Conservation (phyloP, 129 eudicot species). For the Sambucus nigra region DNA sequence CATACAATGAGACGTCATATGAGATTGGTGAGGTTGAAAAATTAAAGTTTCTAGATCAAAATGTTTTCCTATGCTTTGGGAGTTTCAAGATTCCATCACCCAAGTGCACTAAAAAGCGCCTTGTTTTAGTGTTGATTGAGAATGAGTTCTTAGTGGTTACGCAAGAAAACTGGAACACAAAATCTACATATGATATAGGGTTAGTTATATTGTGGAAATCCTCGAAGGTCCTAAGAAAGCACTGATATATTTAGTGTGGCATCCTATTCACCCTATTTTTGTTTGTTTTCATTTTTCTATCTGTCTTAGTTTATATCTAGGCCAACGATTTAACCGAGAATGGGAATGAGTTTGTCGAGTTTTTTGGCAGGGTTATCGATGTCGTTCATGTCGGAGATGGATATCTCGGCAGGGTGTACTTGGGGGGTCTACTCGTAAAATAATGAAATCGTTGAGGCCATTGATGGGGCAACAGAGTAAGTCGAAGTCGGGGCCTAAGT, state of each 20-base stretch:
- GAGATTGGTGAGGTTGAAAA: conserved; percentile 44
- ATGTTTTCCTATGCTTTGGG: conserved; percentile 53
- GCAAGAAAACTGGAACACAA: conserved; percentile 99
- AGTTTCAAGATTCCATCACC: conserved; percentile 90
- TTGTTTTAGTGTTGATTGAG: conserved; percentile 93
- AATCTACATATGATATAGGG: conserved; percentile 93
- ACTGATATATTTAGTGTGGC: conserved; percentile 90
- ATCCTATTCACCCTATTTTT: conserved; percentile 86
- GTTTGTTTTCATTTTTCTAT: conserved; percentile 72
- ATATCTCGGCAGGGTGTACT: too few relatives aligned
- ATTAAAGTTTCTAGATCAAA: conserved; percentile 45
- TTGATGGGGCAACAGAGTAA: too few relatives aligned
- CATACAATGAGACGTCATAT: conserved; percentile 1
- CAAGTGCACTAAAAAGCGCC: conserved; percentile 96
- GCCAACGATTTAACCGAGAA: conserved; percentile 95
- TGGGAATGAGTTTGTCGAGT: conserved; percentile 99
- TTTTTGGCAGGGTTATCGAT: too few relatives aligned
- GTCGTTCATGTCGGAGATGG: too few relatives aligned
- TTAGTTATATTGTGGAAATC: conserved; percentile 88
- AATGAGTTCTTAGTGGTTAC: conserved; percentile 97
- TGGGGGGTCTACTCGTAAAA: too few relatives aligned
- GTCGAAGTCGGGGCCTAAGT: too few relatives aligned
- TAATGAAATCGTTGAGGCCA: too few relatives aligned
- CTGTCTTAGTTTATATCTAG: conserved; percentile 90
- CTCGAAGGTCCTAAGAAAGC: conserved; percentile 99